Percentiles rank a stretch among this genome's conserved stretches.
These are phyloP conservation scores for Fusarium veterinarium DNA, from an alignment of 2,329 filamentous ascomycete genomes.

Conservation along the genomic window DNA sequence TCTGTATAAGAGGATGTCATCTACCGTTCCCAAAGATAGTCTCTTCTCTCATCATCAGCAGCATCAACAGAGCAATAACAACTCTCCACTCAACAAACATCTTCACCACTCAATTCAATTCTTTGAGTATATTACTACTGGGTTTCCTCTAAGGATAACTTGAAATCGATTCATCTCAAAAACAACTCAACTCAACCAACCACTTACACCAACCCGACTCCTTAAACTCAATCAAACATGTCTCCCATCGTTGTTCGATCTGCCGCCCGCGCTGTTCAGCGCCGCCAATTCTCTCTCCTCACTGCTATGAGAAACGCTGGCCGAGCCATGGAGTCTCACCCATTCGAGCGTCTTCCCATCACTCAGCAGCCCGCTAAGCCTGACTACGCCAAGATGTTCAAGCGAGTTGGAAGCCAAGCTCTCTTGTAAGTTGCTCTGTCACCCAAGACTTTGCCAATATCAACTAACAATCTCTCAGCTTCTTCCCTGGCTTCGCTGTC, in stretches of 20 bases:
- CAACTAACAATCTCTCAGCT: conserved; percentile 43
- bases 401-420: conserved; percentile 48
- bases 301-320: conserved; percentile 48
- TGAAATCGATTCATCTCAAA: conserved; percentile 22
- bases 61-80: conserved; percentile 36
- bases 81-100: conserved; percentile 41
- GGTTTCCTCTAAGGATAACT: conserved; percentile 6
- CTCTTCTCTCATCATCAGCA: conserved; percentile 38
- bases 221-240: conserved; percentile 42
- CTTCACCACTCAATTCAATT: conserved; percentile 26
- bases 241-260: conserved; percentile 46
- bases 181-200: background rate
- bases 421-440: conserved; percentile 47
- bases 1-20: conserved; percentile 43
- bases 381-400: conserved; percentile 49
- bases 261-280: conserved; percentile 45
- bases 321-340: conserved; percentile 51
- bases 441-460: background rate
- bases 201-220: conserved; percentile 30
- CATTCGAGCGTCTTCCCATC: conserved; percentile 50
- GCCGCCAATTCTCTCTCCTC: conserved; percentile 52
- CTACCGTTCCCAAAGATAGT: conserved; percentile 28
- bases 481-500: conserved; percentile 49
- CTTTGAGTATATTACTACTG: conserved; percentile 23
- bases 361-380: conserved; percentile 44